These are phyloP conservation scores for Venturia effusa DNA, from an alignment of 2,329 filamentous ascomycete genomes.

Conservation along the genomic window DNA sequence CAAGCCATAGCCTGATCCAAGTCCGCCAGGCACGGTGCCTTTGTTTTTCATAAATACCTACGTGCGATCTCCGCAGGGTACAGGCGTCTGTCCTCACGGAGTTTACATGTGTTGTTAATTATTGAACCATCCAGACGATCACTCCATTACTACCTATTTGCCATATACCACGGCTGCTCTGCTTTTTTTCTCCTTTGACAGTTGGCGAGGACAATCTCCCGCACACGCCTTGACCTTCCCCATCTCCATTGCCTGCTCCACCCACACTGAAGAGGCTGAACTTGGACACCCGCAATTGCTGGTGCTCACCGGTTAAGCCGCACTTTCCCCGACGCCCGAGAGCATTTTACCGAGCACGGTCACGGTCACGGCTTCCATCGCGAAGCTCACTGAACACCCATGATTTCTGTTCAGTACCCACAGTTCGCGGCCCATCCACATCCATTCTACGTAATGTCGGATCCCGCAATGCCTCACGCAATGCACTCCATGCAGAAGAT, in stretches of 20 bases:
- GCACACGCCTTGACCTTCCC: background rate
- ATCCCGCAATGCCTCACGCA: conserved; percentile 1
- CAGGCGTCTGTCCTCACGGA: background rate
- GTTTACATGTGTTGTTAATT: conserved; percentile 1
- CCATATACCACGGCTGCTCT: too few relatives aligned
- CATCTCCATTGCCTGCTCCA: background rate
- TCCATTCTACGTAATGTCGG: conserved; percentile 11
- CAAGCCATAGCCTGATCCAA: background rate
- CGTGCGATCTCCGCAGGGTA: conserved; percentile 3
- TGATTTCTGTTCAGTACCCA: conserved; percentile 12
- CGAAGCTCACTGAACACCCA: conserved; percentile 9
- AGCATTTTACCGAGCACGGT: conserved; percentile 4
- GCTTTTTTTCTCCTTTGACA: background rate
- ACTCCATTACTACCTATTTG: background rate
- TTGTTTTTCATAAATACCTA: conserved; percentile 2
- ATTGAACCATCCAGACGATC: background rate
- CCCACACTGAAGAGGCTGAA: background rate
- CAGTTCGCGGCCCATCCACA: conserved; percentile 9
- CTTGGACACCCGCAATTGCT: too few relatives aligned
- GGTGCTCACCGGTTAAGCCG: background rate
- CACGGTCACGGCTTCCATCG: background rate
- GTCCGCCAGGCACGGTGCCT: background rate
- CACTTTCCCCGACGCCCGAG: conserved; percentile 4
- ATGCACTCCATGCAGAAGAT: conserved; percentile 7
- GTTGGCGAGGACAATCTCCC: background rate